Conservation (phyloP, 495 filamentous ascomycete species). For the Coniosporium apollinis region DNA sequence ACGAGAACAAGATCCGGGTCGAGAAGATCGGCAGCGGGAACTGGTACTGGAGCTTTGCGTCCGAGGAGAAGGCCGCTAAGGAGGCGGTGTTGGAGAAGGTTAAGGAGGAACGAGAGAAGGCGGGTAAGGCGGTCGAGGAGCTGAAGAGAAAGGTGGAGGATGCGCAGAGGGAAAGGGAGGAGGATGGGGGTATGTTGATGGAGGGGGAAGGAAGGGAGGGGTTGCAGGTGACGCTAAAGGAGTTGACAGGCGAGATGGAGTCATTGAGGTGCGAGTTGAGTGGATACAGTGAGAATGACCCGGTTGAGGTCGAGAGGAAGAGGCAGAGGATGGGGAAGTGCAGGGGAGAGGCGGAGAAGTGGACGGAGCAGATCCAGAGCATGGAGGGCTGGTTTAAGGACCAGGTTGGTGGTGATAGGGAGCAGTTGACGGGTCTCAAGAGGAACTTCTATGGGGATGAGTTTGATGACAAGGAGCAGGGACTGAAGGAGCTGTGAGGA, state of each 20-base stretch:
- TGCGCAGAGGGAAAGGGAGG: slow-evolving; percentile 26
- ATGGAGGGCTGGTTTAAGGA: slow-evolving; percentile 43
- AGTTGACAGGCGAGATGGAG: slow-evolving; percentile 23
- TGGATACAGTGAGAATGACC: slow-evolving; percentile 34
- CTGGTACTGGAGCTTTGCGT: slow-evolving; percentile 66
- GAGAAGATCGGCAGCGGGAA: slow-evolving; percentile 72
- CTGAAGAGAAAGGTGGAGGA: slow-evolving; percentile 27
- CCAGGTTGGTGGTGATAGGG: slow-evolving; percentile 33
- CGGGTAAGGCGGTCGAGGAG: slow-evolving; percentile 22
- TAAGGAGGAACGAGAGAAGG: slow-evolving; percentile 37
- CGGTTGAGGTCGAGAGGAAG: slow-evolving; percentile 34
- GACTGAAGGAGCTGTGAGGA: slow-evolving; percentile 38
- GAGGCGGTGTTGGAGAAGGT: slow-evolving; percentile 32
- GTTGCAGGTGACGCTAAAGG: slow-evolving; percentile 15
- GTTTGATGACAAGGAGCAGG: slow-evolving; percentile 41
- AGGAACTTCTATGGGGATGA: slow-evolving; percentile 43
- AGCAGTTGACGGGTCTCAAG: slow-evolving; percentile 34
- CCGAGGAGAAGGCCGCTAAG: slow-evolving; percentile 40
- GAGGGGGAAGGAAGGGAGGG: slow-evolving; percentile 17
- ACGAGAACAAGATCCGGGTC: slow-evolving; percentile 49
- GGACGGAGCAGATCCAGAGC: slow-evolving; percentile 11
- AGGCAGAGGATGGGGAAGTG: slow-evolving; percentile 30
- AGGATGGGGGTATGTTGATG: slow-evolving; percentile 23
- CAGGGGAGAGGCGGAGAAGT: slow-evolving; percentile 4
- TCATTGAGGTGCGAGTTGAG: slow-evolving; percentile 27